A percentile compares a stretch with the other conserved stretches of the same genome.
Conservation (phyloP, 179 eudicot genomes). For the Sideroxylon spinosum region DNA sequence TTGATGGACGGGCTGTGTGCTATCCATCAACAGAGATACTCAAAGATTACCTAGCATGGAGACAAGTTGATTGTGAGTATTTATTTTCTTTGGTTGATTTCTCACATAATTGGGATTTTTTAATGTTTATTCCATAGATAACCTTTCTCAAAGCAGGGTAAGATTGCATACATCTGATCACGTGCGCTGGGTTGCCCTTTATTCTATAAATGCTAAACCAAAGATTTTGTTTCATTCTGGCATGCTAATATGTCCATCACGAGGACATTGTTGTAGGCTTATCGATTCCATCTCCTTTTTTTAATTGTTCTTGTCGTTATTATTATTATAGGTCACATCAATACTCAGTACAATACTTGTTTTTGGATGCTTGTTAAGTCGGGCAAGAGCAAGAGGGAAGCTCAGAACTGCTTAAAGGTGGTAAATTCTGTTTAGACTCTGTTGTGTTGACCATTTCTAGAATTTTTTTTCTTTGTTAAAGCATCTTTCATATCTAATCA, state of each 20-base stretch:
- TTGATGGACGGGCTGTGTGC: constrained; percentile 94
- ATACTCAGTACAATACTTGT: constrained; percentile 95
- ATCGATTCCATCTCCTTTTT: background rate
- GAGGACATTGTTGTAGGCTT: constrained; percentile 6
- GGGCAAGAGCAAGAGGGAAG: constrained; percentile 66
- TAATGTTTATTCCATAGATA: background rate
- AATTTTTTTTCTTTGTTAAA: background rate
- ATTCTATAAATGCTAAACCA: too few relatives aligned
- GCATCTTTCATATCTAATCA: background rate
- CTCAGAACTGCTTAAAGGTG: constrained; percentile 73
- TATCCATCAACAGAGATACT: constrained; percentile 75
- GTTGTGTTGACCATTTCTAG: background rate
- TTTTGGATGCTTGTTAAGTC: constrained; percentile 94
- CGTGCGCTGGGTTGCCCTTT: too few relatives aligned
- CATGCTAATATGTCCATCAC: background rate
- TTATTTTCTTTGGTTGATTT: background rate
- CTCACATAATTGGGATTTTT: background rate
- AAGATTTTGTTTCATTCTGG: too few relatives aligned
- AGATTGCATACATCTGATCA: too few relatives aligned
- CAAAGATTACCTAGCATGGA: constrained; percentile 83
- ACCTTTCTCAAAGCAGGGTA: too few relatives aligned
- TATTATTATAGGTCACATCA: constrained; percentile 70
- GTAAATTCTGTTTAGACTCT: background rate
- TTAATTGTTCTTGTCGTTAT: too few relatives aligned
- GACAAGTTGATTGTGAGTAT: constrained; percentile 95